Evolutionary conservation across 306 rosid species (phyloP), one percentile per base, ranked within the genome.

Genomic region (Hylodesmum podocarpum): DNA sequence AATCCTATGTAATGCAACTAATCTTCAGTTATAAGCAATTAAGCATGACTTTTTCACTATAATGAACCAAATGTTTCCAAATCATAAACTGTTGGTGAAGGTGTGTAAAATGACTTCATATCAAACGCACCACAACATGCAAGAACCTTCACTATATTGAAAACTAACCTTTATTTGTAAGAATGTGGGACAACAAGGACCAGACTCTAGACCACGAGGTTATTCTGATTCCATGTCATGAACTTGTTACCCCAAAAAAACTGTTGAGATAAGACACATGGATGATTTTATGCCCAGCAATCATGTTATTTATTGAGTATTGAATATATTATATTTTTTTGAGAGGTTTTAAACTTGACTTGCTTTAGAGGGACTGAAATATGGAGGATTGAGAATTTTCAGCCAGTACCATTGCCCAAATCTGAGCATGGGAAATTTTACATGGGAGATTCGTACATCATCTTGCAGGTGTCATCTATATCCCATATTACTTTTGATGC

Each of bases 301-400:
- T 63, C 25, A 49, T 31, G 12, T 66, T 84, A 28, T 67, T 44
- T 50, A 67, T 71, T 59, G 63, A 70, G 33, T 36, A 74, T 72
- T 55, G 65, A 71, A 46, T 36, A 68, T 71, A 7, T 69, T 78
- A 36, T 69, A n/a, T 44, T 41, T 27, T 27, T 63, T 81, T 73
- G 37, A 73, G 44, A 70, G 51, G 83, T 83, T 80, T 76, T 54
- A 74, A 40, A 61, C 98, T 95, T 95, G 85, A 92, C 93, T 34
- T 87, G 70, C 25, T 72, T 3, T 80, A 95, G 98, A 84, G 98
- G 98, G 71, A 88, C 92, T 78, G 98, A 95, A 83, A 92, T 95
- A 77, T 95, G 98, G 98, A 87, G 98, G 83, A 95, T 92, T 72
- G 97, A 95, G 86, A 74, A 92, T 85, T 92, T 95, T 82, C 95